phyloP scores from a whole-genome alignment of 2,329 filamentous ascomycete genomes.

The Colletotrichum sp. region DNA sequence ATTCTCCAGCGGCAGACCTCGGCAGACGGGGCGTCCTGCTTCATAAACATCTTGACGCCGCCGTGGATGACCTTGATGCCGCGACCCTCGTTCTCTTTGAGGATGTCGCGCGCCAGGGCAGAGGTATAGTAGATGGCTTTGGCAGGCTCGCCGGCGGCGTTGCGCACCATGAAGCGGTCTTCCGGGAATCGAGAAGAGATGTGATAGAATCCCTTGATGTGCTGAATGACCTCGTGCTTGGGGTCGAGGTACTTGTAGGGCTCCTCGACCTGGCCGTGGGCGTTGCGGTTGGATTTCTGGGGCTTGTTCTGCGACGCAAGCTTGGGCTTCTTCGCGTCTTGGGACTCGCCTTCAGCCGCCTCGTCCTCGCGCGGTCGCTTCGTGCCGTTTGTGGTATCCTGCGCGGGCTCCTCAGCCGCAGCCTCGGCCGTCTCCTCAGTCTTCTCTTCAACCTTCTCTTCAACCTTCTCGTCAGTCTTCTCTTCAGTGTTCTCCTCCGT shows the following conservation, averaged over 20 bases:
- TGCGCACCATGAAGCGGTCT: constrained; percentile 95
- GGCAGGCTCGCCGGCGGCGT: constrained; percentile 83
- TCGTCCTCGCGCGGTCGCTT: constrained; percentile 39
- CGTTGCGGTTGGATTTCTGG: constrained; percentile 46
- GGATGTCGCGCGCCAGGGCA: constrained; percentile 81
- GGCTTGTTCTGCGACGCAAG: constrained; percentile 33
- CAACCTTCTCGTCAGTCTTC: background rate
- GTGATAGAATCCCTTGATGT: constrained; percentile 85
- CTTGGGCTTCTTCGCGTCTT: constrained; percentile 46
- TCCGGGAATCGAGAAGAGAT: constrained; percentile 84
- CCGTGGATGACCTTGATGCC: constrained; percentile 96
- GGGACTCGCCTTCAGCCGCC: constrained; percentile 35
- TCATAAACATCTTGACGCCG: constrained; percentile 99
- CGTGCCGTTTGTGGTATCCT: constrained; percentile 25
- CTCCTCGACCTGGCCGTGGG: constrained; percentile 73
- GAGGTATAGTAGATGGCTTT: constrained; percentile 98
- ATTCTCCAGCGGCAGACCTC: constrained; percentile 94
- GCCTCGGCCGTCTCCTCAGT: background rate
- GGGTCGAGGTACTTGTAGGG: constrained; percentile 89
- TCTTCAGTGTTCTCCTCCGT: constrained; percentile 20
- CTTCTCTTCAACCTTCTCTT: background rate
- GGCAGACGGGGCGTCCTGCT: constrained; percentile 88
- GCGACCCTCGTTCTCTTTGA: constrained; percentile 85
- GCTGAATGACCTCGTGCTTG: constrained; percentile 76
- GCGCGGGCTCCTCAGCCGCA: constrained; percentile 17